A percentile compares a stretch with the other conserved stretches of the same genome.
Evolutionary conservation across 805 yeast genomes (phyloP).

Genomic region (Suhomyces emberorum): DNA sequence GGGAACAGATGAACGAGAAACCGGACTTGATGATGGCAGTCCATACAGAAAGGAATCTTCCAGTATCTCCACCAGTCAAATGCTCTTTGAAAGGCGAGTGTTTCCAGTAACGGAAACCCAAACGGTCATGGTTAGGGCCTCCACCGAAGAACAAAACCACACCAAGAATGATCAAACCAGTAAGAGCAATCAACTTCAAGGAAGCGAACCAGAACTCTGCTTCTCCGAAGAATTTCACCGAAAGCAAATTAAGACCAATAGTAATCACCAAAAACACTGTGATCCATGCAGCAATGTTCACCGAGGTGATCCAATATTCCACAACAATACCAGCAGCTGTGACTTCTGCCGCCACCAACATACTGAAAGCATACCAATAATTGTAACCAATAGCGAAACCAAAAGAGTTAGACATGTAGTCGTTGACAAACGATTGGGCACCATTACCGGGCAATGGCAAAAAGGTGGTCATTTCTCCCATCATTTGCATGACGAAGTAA

Average conservation of each 20-base stretch:
- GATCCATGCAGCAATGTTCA: slow-evolving; percentile 39
- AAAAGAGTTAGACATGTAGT: slow-evolving; percentile 25
- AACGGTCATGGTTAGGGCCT: slow-evolving; percentile 35
- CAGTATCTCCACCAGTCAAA: slow-evolving; percentile 29
- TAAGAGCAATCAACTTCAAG: slow-evolving; percentile 28
- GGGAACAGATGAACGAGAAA: slow-evolving; percentile 31
- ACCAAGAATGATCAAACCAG: slow-evolving; percentile 32
- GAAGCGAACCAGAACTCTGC: slow-evolving; percentile 35
- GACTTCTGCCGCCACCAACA: slow-evolving; percentile 34
- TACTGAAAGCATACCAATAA: slow-evolving; percentile 32
- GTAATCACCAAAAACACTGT: slow-evolving; percentile 27
- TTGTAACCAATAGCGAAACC: slow-evolving; percentile 35
- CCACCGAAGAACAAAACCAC: slow-evolving; percentile 38
- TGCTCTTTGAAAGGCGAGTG: slow-evolving; percentile 40
- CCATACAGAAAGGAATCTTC: slow-evolving; percentile 21
- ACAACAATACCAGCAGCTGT: slow-evolving; percentile 42
- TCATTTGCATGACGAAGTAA: slow-evolving; percentile 29
- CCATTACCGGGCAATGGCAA: slow-evolving; percentile 36
- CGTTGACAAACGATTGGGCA: slow-evolving; percentile 28
- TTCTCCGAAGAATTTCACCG: slow-evolving; percentile 35
- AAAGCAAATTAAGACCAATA: slow-evolving; percentile 24
- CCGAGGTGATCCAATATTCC: slow-evolving; percentile 31
- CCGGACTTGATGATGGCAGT: slow-evolving; percentile 26
- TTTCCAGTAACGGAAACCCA: slow-evolving; percentile 47
- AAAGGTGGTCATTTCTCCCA: slow-evolving; percentile 33